A percentile compares a stretch with the other conserved stretches of the same genome.
Evolutionary conservation across 768 basidiomycete genomes (phyloP).

Genomic region (Paxillus rubicundulus): DNA sequence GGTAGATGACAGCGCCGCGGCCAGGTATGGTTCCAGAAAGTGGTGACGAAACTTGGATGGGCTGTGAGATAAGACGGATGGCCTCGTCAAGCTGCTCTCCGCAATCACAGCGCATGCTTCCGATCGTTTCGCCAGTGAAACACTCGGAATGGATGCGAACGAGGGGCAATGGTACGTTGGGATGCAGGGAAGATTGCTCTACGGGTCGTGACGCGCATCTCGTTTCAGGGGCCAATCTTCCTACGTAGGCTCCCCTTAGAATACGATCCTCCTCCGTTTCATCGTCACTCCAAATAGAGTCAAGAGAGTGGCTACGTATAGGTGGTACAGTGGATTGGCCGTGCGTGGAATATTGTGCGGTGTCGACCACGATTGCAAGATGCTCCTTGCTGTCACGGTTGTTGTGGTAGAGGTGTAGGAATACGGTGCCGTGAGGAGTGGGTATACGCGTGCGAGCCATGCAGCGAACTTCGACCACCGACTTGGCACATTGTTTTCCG

Average conservation of each 20-base stretch:
- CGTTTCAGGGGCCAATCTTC: constrained; percentile 63
- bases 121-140: constrained; percentile 97
- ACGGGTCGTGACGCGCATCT: constrained; percentile 42
- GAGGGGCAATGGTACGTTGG: constrained; percentile 65
- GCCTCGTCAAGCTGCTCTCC: constrained; percentile 98
- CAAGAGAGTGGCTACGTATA: constrained; percentile 80
- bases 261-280: constrained; percentile 96
- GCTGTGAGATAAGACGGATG: constrained; percentile 81
- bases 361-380: constrained; percentile 90
- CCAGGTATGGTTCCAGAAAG: constrained; percentile 58
- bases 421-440: constrained; percentile 89
- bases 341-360: constrained; percentile 70
- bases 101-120: constrained; percentile 98
- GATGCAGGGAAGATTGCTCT: constrained; percentile 8
- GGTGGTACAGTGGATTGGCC: constrained; percentile 40
- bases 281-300: constrained; percentile 75
- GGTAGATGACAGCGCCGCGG: constrained; percentile 90
- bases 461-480: constrained; percentile 70
- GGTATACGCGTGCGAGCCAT: constrained; percentile 98
- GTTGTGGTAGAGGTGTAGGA: constrained; percentile 95
- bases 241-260: constrained; percentile 90
- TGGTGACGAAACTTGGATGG: constrained; percentile 48
- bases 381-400: constrained; percentile 92
- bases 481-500: not conserved
- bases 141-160: constrained; percentile 98